Base-by-base conservation (phyloP, 805 yeast genomes). In the Monosporozyma yasuniensis region DNA sequence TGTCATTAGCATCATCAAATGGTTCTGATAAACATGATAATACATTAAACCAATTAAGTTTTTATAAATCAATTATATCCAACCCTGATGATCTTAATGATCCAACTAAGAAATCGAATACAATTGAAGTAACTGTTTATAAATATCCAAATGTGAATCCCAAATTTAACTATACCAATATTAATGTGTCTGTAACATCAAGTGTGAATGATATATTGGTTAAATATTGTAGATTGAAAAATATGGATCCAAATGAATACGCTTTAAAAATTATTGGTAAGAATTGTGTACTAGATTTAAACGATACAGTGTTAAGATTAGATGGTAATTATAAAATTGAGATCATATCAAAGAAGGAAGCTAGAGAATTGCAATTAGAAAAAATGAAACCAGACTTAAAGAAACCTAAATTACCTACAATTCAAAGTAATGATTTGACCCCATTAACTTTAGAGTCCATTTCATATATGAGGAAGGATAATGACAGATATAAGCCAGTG, bases 291-390 rank as follows among this genome's bases (percentile, higher is more conserved):
- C 50, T 69, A 7, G 71, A 72, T 50, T 52, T 70, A n/a, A 68
- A 71, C 37, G 73, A 70, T 46, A 64, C 69, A 3, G 67, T 76
- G 25, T 62, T 69, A 27, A 61, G 74, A 3, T 59, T 77, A 10
- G 76, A 73, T 54, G 75, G 73, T 4, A 64, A 67, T 44, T 59
- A 62, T 48, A 63, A 62, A 16, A 60, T 77, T 18, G 80, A 76
- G 49, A 59, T 73, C 4, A 59, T 77, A 3, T 68, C 76, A 1
- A 72, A 69, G 54, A 65, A 67, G 46, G 72, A 69, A 23, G 72
- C 77, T 0, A 67, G 76, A 44, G 62, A 60, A 10, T 46, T 70
- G 22, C 60, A 59, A 3, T 53, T 71, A 16, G 67, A 57, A 50
- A 65, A 68, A 49, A 60, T 63, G 52, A 66, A 59, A 47, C 59